phyloP scores from a whole-genome alignment of 208 protist genomes.

The Herpetomonas tarakana region DNA sequence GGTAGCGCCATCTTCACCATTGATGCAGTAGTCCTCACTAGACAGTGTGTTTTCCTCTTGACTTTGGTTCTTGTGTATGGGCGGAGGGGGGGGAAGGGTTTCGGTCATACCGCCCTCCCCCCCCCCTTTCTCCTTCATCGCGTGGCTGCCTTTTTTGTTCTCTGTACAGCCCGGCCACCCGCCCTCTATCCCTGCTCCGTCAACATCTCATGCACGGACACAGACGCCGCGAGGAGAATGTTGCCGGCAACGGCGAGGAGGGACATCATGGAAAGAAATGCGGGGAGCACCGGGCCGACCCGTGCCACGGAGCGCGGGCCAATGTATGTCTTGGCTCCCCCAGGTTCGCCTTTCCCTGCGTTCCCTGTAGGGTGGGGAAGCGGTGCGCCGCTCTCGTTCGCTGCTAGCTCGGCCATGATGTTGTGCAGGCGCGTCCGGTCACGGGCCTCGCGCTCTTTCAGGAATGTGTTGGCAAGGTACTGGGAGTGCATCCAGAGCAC shows the following conservation, averaged over 20 bases:
- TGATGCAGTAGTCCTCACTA: no score
- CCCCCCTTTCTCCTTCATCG: neutral
- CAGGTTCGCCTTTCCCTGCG: neutral
- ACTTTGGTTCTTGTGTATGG: neutral
- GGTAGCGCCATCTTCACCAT: no score
- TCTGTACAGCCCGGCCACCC: neutral
- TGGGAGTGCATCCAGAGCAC: conserved; percentile 49
- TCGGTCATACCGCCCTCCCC: neutral
- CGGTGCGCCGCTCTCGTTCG: neutral
- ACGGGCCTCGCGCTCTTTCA: conserved; percentile 28
- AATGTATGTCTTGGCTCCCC: neutral
- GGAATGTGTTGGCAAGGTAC: conserved; percentile 38
- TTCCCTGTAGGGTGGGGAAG: neutral
- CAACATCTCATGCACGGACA: neutral
- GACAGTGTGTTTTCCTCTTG: neutral
- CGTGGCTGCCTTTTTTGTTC: neutral
- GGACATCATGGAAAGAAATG: conserved; percentile 16
- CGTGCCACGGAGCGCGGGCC: conserved; percentile 33
- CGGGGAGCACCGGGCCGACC: conserved; percentile 32
- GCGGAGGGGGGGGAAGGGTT: neutral
- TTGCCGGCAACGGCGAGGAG: conserved; percentile 3
- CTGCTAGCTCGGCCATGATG: neutral
- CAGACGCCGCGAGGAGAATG: conserved; percentile 12
- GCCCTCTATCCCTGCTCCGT: neutral
- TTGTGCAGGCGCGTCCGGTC: conserved; percentile 5